These are phyloP conservation scores for Salvia sclarea DNA, from an alignment of 305 asterid species.

Conservation along the genomic window DNA sequence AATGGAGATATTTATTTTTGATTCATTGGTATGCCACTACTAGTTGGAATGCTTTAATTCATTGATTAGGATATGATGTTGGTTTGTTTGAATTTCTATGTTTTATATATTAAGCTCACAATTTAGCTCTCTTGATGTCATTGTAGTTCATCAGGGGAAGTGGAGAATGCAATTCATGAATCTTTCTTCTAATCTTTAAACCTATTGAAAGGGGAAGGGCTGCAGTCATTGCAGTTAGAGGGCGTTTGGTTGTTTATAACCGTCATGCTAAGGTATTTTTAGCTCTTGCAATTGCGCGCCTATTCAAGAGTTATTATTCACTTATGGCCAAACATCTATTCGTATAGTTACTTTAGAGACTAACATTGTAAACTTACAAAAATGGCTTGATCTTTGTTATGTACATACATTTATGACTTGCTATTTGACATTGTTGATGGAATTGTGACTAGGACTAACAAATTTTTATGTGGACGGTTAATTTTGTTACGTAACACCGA, in stretches of 20 bases:
- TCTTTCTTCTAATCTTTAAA: constrained; percentile 26
- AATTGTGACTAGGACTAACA: too few species aligned
- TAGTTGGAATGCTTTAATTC: background rate
- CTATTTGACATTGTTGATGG: too few species aligned
- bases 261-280: constrained; percentile 21
- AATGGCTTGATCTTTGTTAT: too few species aligned
- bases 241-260: background rate
- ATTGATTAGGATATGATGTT: background rate
- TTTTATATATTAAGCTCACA: background rate
- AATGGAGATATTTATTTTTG: background rate
- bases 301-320: too few species aligned
- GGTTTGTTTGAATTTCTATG: background rate
- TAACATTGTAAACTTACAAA: too few species aligned
- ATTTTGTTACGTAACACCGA: too few species aligned
- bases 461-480: too few species aligned
- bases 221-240: constrained; percentile 20
- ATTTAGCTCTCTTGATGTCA: constrained; percentile 10
- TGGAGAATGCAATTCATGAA: constrained; percentile 27
- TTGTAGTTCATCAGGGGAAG: constrained; percentile 40
- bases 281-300: too few species aligned
- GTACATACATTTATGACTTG: too few species aligned
- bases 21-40: background rate
- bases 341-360: too few species aligned
- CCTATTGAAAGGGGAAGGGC: constrained; percentile 7
- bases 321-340: too few species aligned